Conservation (phyloP, 352 stramenopile species). For the Pythium phragmiticola region DNA sequence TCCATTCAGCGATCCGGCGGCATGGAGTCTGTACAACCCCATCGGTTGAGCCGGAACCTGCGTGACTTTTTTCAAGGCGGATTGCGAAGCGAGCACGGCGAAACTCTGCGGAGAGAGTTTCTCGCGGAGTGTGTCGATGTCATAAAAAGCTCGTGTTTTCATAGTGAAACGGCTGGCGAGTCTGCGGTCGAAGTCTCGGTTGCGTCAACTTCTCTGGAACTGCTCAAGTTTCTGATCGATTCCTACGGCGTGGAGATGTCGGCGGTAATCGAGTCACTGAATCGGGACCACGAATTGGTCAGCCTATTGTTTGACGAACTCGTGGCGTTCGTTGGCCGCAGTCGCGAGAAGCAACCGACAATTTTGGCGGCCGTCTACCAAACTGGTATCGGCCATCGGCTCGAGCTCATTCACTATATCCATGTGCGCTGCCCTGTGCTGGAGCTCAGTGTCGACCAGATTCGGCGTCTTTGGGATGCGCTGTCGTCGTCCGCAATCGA, state of each 20-base stretch:
- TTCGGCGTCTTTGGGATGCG: slow-evolving; percentile 72
- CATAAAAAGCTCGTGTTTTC: slow-evolving; percentile 72
- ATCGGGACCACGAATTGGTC: slow-evolving; percentile 71
- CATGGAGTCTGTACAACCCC: slow-evolving; percentile 27
- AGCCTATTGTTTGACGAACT: slow-evolving; percentile 83
- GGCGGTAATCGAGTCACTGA: slow-evolving; percentile 66
- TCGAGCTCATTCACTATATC: slow-evolving; percentile 87
- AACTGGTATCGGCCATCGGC: slow-evolving; percentile 75
- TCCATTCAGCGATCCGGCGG: slow-evolving; percentile 77
- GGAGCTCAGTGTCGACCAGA: slow-evolving; percentile 72
- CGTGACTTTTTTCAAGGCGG: slow-evolving; percentile 82
- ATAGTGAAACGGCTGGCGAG: slow-evolving; percentile 27
- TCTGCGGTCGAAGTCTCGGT: slow-evolving; percentile 32
- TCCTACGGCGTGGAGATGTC: slow-evolving; percentile 74
- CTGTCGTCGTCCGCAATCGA: slow-evolving; percentile 74
- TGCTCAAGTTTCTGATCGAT: slow-evolving; percentile 87
- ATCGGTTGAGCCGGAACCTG: slow-evolving; percentile 52
- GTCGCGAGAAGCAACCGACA: slow-evolving; percentile 39
- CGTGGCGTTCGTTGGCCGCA: slow-evolving; percentile 68
- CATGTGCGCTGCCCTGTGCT: slow-evolving; percentile 79
- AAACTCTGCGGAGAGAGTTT: slow-evolving; percentile 65
- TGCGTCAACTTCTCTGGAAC: slow-evolving; percentile 72
- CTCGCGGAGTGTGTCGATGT: slow-evolving; percentile 72
- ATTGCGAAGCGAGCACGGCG: slow-evolving; percentile 68
- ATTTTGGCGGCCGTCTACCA: slow-evolving; percentile 39